Evolutionary conservation across 495 filamentous ascomycete genomes (phyloP), one percentile per base, ranked within the genome.

Genomic region (Trichoderma reesei): DNA sequence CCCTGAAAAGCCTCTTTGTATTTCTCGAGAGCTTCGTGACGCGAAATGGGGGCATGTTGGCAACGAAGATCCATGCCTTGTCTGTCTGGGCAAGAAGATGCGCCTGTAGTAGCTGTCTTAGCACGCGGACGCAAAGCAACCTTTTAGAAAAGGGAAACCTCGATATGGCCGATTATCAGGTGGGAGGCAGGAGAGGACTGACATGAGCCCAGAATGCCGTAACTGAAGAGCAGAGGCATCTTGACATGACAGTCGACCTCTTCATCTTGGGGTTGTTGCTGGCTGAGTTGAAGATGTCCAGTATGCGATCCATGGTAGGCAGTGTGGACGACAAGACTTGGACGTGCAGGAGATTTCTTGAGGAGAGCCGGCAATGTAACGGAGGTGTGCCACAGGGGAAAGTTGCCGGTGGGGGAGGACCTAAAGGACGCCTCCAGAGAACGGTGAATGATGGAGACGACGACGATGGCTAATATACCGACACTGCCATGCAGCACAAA

Each of bases 31-130:
- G 20, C 26, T 56, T 56, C 9, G 51, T 56, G 34, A 56, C 51
- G 26, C 51, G 51, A 34, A 56, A 56, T 33, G 51, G 51, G 33
- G 51, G 51, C 51, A 56, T 56, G 26, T 56, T 56, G 51, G 51
- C 51, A 33, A 56, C 51, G 34, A 33, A 56, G 51, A 56, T 56
- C 51, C 51, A 56, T 13, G 51, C 20, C 26, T 56, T 31, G 51
- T 34, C 26, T 34, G 51, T 56, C 51, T 56, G 51, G 5, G 51
- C 51, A 9, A 56, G 51, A 10, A 56, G 20, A 33, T 56, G 51
- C 33, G 51, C 51, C 51, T 56, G 51, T 16, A 31, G 51, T 26
- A 14, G 16, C 26, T 20, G n/a, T 56, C 18, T 56, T 56, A 36
- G 51, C 31, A 33, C 3, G 8, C 26, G 6, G 11, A 5, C 1